Conservation (phyloP, 2,329 filamentous ascomycete species). For the Pseudogymnoascus sp. region DNA sequence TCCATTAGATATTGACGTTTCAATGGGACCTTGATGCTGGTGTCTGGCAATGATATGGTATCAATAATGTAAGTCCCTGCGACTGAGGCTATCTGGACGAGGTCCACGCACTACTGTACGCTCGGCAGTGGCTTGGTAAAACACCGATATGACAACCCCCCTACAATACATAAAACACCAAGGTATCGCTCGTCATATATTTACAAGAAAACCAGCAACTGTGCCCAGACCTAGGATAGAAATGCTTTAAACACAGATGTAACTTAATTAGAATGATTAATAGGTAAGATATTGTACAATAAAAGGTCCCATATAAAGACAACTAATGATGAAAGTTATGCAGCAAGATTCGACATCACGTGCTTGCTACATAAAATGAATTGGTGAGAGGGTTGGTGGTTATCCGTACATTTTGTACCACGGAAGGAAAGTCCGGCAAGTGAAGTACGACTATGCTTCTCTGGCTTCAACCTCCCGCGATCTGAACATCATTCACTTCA, state of each 20-base stretch:
- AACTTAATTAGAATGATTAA: background rate
- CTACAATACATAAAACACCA: slow-evolving; percentile 8
- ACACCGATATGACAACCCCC: slow-evolving; percentile 5
- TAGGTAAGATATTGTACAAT: background rate
- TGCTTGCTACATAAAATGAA: background rate
- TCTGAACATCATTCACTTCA: background rate
- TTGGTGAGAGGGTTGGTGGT: background rate
- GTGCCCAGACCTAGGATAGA: background rate
- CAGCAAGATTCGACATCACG: background rate
- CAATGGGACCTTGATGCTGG: background rate
- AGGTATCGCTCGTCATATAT: slow-evolving; percentile 5
- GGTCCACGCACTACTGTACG: slow-evolving; percentile 6
- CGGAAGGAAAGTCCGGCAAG: background rate
- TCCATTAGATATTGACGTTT: slow-evolving; percentile 5
- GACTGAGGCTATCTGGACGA: background rate
- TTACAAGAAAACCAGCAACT: background rate
- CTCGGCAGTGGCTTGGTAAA: slow-evolving; percentile 8
- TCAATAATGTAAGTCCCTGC: background rate
- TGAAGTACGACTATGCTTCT: background rate
- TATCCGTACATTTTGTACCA: background rate
- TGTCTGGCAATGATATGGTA: slow-evolving; percentile 4
- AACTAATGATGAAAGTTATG: background rate
- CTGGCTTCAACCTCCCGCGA: background rate
- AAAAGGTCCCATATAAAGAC: background rate
- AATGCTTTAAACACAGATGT: background rate